Base-by-base conservation (phyloP, 768 basidiomycete species). In the Suillus subluteus region DNA sequence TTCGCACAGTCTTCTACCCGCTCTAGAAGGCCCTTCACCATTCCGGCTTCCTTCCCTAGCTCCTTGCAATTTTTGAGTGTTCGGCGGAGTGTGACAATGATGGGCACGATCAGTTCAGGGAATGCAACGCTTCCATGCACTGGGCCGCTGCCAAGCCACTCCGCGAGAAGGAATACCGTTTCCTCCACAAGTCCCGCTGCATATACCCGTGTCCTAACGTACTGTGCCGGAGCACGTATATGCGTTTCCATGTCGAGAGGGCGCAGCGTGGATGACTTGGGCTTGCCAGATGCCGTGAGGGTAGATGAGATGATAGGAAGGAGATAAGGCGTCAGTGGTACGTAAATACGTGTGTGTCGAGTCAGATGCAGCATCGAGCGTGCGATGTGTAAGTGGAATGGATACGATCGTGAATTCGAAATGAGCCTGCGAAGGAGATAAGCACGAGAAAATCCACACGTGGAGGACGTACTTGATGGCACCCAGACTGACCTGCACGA, bases 401-500 rank as follows among this genome's bases (percentile, higher is more conserved):
- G 97, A 79, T 93, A 93, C 68, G 95, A 98, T 55, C 97, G 92
- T 15, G 91, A 84, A 67, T 93, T 96, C 37, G 95, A 90, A 58
- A 98, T 88, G 61, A 98, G 88, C 73, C 97, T 99, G 75, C 6
- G 65, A 38, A 44, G 2, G 18, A 21, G 23, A 11, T 1, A 6
- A 21, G 13, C 30, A 15, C 12, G 23, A 37, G 2, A 52, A 58
- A 68, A 44, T 66, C 59, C 41, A 41, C 6, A 66, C 55, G 16
- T 55, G 15, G 4, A 7, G 23, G 35, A 81, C 90, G 71, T 77
- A 97, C 96, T 92, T 92, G 72, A 98, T 90, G 62, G 95, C 93
- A 37, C 98, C 98, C 63, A 98, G 79, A 64, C 94, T 87, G 58
- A 99, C 92, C 77, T 99, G 98, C 11, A 98, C 94, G 23, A 99